These are phyloP conservation scores for Setomelanomma holmii DNA, from an alignment of 2,329 filamentous ascomycete species.

Conservation along the genomic window DNA sequence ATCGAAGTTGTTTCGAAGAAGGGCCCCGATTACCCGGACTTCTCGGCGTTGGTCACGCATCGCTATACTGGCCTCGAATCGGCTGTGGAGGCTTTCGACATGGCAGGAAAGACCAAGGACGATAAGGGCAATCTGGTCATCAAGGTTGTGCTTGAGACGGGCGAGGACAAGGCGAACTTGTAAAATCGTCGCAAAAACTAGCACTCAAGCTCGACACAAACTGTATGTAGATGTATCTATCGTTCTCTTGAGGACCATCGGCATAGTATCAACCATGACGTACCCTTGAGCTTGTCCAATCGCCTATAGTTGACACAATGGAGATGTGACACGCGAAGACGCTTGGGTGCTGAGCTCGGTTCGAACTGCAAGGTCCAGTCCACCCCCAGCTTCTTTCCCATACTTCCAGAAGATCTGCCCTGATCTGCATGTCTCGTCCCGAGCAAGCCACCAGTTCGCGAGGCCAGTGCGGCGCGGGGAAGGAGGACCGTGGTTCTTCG, in stretches of 20 bases:
- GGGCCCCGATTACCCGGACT: conserved; percentile 62
- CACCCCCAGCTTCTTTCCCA: not conserved
- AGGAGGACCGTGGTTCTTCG: not conserved
- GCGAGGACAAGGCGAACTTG: conserved; percentile 32
- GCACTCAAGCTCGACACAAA: not conserved
- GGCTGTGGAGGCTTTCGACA: conserved; percentile 70
- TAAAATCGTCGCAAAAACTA: conserved; percentile 9
- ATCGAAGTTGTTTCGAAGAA: conserved; percentile 64
- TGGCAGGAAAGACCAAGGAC: conserved; percentile 73
- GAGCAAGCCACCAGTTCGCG: not conserved
- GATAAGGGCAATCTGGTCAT: conserved; percentile 72
- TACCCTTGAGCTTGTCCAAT: not conserved
- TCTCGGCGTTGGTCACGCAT: conserved; percentile 77
- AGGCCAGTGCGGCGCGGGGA: conserved; percentile 2
- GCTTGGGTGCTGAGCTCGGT: not conserved
- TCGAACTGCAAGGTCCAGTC: not conserved
- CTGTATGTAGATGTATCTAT: no score
- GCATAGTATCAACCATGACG: not conserved
- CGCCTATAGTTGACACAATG: not conserved
- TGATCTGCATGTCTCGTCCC: not conserved
- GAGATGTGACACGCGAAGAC: not conserved
- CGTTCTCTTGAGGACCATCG: not conserved
- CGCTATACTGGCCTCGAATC: conserved; percentile 70
- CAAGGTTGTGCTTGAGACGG: conserved; percentile 68
- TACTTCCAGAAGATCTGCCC: not conserved